Conservation (phyloP, 257 asterid species). For the Ocimum tenuiflorum region DNA sequence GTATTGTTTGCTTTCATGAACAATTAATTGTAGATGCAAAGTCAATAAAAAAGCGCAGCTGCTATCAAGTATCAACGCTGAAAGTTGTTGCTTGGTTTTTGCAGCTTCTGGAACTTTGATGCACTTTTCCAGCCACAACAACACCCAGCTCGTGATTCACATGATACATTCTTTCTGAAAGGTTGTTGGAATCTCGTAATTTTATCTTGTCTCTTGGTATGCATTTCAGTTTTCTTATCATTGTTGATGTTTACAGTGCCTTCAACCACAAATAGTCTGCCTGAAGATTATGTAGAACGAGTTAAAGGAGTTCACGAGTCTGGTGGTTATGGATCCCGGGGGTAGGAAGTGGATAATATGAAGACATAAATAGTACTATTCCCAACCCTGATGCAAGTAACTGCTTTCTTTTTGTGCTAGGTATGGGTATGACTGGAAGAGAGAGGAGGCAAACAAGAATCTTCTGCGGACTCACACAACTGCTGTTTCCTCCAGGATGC, state of each 20-base stretch:
- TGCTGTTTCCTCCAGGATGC: slow-evolving; percentile 96
- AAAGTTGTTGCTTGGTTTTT: slow-evolving; percentile 14
- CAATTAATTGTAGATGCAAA: slow-evolving; percentile 3
- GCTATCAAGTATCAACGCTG: not conserved
- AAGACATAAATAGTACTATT: not conserved
- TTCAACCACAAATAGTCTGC: slow-evolving; percentile 64
- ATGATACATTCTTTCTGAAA: slow-evolving; percentile 89
- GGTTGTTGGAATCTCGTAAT: slow-evolving; percentile 32
- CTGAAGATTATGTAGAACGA: slow-evolving; percentile 91
- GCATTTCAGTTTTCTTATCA: slow-evolving; percentile 16
- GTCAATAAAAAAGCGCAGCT: not conserved
- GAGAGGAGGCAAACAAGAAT: slow-evolving; percentile 94
- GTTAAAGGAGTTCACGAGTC: slow-evolving; percentile 75
- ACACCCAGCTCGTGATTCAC: slow-evolving; percentile 99
- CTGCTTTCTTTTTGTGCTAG: slow-evolving; percentile 27
- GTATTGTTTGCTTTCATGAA: not conserved
- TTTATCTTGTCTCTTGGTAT: not conserved
- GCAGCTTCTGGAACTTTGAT: slow-evolving; percentile 97
- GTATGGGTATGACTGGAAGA: slow-evolving; percentile 88
- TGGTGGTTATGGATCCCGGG: slow-evolving; percentile 94
- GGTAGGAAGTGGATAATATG: slow-evolving; percentile 44
- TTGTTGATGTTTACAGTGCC: slow-evolving; percentile 49
- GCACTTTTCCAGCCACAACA: slow-evolving; percentile 98
- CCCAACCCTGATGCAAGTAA: slow-evolving; percentile 11
- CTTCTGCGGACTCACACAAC: slow-evolving; percentile 97